A percentile compares a stretch with the other conserved stretches of the same genome.
Conservation (phyloP, 192 early-diverging fungal species). For the Coemansia sp. region DNA sequence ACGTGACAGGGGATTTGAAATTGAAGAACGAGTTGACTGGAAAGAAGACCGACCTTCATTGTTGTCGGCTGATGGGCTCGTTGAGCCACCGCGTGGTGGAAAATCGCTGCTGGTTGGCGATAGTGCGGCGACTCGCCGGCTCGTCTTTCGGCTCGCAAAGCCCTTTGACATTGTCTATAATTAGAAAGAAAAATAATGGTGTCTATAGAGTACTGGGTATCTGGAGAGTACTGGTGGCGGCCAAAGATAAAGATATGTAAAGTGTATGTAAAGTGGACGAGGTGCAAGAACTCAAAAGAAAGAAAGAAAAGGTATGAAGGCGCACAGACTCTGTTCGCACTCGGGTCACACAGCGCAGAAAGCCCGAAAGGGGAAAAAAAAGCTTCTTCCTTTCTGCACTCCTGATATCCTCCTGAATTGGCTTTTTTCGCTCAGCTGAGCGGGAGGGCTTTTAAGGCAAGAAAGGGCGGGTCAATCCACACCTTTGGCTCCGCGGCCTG, state of each 20-base stretch:
- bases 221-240: background rate
- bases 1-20: conserved; percentile 27
- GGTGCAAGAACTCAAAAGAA: background rate
- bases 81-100: background rate
- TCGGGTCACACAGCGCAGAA: background rate
- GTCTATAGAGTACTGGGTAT: background rate
- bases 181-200: background rate
- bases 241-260: background rate
- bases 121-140: conserved; percentile 10
- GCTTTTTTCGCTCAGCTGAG: background rate
- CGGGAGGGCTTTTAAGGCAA: background rate
- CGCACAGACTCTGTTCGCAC: background rate
- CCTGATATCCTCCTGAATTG: background rate
- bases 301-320: background rate
- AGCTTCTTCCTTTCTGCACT: conserved; percentile 5
- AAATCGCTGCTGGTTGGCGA: background rate
- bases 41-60: conserved; percentile 19
- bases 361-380: background rate
- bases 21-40: conserved; percentile 7
- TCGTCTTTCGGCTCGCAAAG: background rate
- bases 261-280: background rate
- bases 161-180: background rate
- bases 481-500: background rate
- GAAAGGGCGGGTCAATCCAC: background rate
- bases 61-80: conserved; percentile 1